A percentile compares a stretch with the other conserved stretches of the same genome.
These are phyloP conservation scores for Erucastrum elatum DNA, from an alignment of 345 rosid genomes.

Conservation along the genomic window DNA sequence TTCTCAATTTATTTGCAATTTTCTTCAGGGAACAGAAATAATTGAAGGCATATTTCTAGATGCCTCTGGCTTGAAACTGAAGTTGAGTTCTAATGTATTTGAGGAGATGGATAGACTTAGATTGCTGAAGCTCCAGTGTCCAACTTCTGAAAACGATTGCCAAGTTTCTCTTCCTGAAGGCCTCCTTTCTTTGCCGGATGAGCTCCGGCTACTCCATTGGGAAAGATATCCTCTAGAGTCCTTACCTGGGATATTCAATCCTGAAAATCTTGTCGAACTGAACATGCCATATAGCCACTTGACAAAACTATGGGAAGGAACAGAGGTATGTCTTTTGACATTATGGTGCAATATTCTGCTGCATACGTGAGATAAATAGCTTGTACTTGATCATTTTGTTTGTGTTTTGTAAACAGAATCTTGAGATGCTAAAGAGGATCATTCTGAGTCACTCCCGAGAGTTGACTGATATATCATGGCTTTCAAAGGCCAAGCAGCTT, in stretches of 20 bases:
- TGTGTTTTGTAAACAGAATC: conserved; percentile 20
- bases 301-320: conserved; percentile 27
- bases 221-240: conserved; percentile 19
- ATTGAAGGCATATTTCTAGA: conserved; percentile 36
- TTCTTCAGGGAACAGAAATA: conserved; percentile 33
- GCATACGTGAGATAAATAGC: background rate
- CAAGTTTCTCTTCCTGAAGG: background rate
- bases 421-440: conserved; percentile 20
- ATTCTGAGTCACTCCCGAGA: conserved; percentile 20
- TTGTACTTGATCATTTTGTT: background rate
- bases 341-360: background rate
- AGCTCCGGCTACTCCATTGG: conserved; percentile 37
- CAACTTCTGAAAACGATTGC: background rate
- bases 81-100: conserved; percentile 28
- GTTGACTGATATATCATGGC: conserved; percentile 8
- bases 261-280: conserved; percentile 27
- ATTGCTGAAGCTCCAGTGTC: conserved; percentile 24
- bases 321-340: conserved; percentile 20
- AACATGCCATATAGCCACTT: conserved; percentile 25
- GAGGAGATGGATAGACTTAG: conserved; percentile 27
- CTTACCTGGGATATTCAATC: conserved; percentile 32
- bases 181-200: conserved; percentile 10
- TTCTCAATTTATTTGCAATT: background rate
- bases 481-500: conserved; percentile 17
- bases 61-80: background rate